Evolutionary conservation across 2,329 filamentous ascomycete species (phyloP).

Genomic region (Neopestalotiopsis sp.): DNA sequence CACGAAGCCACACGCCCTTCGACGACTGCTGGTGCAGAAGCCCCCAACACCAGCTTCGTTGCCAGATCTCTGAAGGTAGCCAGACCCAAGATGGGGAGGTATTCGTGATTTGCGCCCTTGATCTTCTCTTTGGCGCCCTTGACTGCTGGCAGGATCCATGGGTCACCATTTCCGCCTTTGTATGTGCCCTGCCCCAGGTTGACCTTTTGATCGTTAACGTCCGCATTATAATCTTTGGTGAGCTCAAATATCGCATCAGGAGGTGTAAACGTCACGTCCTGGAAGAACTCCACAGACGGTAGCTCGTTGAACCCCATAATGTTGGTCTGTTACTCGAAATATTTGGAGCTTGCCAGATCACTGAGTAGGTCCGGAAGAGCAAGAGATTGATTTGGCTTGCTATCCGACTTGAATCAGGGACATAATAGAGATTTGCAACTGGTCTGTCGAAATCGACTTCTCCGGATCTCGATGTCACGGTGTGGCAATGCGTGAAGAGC

Average conservation of each 20-base stretch:
- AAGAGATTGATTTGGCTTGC: too few species aligned
- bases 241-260: constrained; percentile 41
- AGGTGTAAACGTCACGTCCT: constrained; percentile 29
- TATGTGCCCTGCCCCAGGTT: constrained; percentile 46
- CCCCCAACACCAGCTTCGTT: constrained; percentile 28
- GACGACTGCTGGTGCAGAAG: too few species aligned
- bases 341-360: too few species aligned
- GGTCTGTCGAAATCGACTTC: too few species aligned
- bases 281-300: constrained; percentile 23
- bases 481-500: too few species aligned
- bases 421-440: too few species aligned
- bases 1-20: constrained; percentile 22
- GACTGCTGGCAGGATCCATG: constrained; percentile 45
- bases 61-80: neutral
- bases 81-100: constrained; percentile 27
- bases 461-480: too few species aligned
- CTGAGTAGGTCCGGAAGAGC: too few species aligned
- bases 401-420: too few species aligned
- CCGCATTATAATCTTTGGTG: constrained; percentile 36
- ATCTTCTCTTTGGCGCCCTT: constrained; percentile 30
- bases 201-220: constrained; percentile 38
- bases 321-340: neutral
- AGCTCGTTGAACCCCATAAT: constrained; percentile 15
- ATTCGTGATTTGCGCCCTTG: constrained; percentile 39
- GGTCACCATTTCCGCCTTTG: constrained; percentile 41